Percentiles rank a stretch among this genome's conserved stretches.
Evolutionary conservation across 805 yeast species (phyloP).

Genomic region (Saturnispora besseyi): DNA sequence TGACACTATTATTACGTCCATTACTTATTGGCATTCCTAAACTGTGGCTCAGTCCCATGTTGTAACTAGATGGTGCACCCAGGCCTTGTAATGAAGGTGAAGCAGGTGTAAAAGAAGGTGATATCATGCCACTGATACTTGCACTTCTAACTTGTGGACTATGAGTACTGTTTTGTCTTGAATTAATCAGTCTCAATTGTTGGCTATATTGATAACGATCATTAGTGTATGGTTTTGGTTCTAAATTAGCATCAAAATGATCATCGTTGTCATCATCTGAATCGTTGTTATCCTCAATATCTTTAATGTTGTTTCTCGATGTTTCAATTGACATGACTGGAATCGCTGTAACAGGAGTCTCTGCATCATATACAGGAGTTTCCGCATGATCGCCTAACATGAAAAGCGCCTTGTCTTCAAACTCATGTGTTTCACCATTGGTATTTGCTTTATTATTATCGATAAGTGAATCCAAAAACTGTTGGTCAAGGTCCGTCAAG

Average conservation of each 20-base stretch:
- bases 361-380: background rate
- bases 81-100: constrained; percentile 6
- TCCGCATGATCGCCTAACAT: background rate
- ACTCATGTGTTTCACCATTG: background rate
- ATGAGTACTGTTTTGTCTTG: constrained; percentile 3
- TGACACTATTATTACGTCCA: constrained; percentile 3
- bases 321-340: background rate
- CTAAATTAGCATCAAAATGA: background rate
- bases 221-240: constrained; percentile 2
- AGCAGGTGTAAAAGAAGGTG: constrained; percentile 6
- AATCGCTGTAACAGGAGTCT: background rate
- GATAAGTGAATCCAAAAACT: constrained; percentile 6
- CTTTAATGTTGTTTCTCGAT: background rate
- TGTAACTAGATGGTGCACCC: constrained; percentile 1
- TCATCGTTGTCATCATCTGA: background rate
- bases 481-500: constrained; percentile 3
- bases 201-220: constrained; percentile 1
- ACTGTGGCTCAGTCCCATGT: constrained; percentile 3
- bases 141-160: background rate
- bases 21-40: background rate
- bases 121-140: background rate
- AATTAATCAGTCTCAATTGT: background rate
- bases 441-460: background rate
- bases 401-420: background rate
- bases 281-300: background rate